These are phyloP conservation scores for Solanum stenotomum DNA, from an alignment of 257 asterid species.

Conservation along the genomic window DNA sequence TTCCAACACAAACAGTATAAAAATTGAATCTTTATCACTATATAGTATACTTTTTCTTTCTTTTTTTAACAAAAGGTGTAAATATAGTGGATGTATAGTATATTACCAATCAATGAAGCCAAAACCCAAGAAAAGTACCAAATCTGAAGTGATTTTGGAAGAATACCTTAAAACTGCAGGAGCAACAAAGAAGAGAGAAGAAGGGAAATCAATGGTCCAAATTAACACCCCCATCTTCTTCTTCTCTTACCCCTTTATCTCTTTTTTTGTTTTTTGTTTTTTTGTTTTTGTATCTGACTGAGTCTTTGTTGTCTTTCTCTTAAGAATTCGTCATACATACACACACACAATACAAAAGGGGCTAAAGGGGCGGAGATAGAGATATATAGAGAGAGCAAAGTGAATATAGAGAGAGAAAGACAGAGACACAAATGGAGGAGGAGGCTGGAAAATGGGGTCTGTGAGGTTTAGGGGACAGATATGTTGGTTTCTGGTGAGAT, in stretches of 20 bases:
- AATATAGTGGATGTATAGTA: background rate
- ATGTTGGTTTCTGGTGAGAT: conserved; percentile 7
- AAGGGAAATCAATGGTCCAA: conserved; percentile 25
- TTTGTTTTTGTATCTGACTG: background rate
- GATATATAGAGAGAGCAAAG: background rate
- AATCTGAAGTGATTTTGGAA: conserved; percentile 92
- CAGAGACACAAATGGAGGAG: conserved; percentile 9
- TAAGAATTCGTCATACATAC: background rate
- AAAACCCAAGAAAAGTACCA: conserved; percentile 91
- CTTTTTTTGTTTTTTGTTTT: background rate
- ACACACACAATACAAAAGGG: background rate
- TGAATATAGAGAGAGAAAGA: background rate
- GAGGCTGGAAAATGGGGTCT: background rate
- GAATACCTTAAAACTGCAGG: conserved; percentile 88
- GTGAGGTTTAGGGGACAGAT: background rate
- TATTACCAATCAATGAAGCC: conserved; percentile 97
- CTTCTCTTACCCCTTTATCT: conserved; percentile 3
- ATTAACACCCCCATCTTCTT: conserved; percentile 47
- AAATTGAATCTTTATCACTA: background rate
- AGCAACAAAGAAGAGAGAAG: conserved; percentile 25
- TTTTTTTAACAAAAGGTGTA: background rate
- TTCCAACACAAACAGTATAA: background rate
- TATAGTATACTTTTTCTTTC: background rate
- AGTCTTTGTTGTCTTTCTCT: background rate
- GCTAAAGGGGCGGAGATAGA: background rate